Base-by-base conservation (phyloP, 441 rosid genomes). In the Brassica hybrid region DNA sequence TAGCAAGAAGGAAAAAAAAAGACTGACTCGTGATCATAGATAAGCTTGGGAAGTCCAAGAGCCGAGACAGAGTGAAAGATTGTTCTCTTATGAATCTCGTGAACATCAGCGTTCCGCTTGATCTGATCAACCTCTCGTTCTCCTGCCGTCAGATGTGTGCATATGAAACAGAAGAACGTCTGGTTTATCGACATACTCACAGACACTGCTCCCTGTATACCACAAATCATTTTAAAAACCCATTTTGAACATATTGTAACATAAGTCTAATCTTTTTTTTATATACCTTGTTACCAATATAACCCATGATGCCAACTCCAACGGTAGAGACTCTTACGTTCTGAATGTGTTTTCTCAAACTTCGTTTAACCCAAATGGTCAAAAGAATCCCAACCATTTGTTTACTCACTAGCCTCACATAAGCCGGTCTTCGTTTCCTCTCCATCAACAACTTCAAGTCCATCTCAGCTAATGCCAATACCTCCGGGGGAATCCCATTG, bases 301-400 rank as follows among this genome's bases (percentile, higher is more conserved):
- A 95, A 77, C 99, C 99, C 99, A 95, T 95, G 21, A 83, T 87
- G 30, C 99, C 99, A 78, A 95, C 99, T 34, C 98, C 98, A 79
- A 95, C 98, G 0, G 98, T 90, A n/a, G 98, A 90, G 56, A 93
- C 95, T 77, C 87, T 85, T 14, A 95, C 73, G 64, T 95, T 93
- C 62, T 88, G 98, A 82, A 93, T 88, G 73, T 89, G 90, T 85
- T 87, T 87, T 50, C 98, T 91, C 78, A 95, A 73, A 84, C 96
- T 85, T 82, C 89, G 85, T 41, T 91, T 94, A 74, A 93, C 98
- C 99, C 99, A 95, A 64, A 95, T 77, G 30, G 97, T 88, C 25
- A 93, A 83, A 79, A 95, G 90, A 76, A 92, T 75, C 72, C 99
- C 98, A 69, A 95, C 98, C 99, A 95, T 93, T 84, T 95, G 97